Evolutionary conservation across 768 basidiomycete genomes (phyloP), one percentile per base, ranked within the genome.

Genomic region (Baorangia bicolor): DNA sequence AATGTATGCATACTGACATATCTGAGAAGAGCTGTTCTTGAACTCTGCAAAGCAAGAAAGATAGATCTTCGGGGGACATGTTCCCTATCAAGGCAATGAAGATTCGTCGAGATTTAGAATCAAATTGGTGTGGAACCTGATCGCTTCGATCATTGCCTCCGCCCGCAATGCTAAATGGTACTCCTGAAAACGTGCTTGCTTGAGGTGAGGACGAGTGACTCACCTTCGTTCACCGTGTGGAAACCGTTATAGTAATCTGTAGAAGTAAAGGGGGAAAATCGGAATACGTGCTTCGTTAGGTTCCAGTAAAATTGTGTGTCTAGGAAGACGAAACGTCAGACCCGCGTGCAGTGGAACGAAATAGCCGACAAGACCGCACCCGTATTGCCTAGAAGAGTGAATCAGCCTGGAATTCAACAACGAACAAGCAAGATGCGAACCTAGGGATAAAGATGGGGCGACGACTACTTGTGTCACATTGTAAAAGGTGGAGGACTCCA

Each of bases 51-150:
- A n/a, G 5, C 10, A 28, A 43, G 18, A 28, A 12, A 43, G 28
- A 28, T 7, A 21, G 4, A 25, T 41, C 16, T 3, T 30, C 18
- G 30, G 30, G 20, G 18, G 3, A 14, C 11, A 12, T 30, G 43
- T 30, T 30, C 23, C 8, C 21, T 39, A 11, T 64, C 42, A 64
- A 1, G 49, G 50, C 12, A 64, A 27, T 27, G 60, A 34, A 5
- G 79, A 73, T 64, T 88, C 86, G 58, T 88, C 87, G 3, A 77
- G 75, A 64, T 89, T 90, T 43, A 90, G 72, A 18, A 90, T 82
- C 23, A 88, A 71, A 18, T 79, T 80, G 3, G 79, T 73, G 64
- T 83, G 87, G 73, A 90, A 89, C n/a, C 81, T 76, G 43, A 88
- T 82, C 53, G 80, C 79, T 62, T 87, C 85, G 52, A 86, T 65